These are phyloP conservation scores for Hypoxylon sp. DNA, from an alignment of 2,329 filamentous ascomycete genomes.

Conservation along the genomic window DNA sequence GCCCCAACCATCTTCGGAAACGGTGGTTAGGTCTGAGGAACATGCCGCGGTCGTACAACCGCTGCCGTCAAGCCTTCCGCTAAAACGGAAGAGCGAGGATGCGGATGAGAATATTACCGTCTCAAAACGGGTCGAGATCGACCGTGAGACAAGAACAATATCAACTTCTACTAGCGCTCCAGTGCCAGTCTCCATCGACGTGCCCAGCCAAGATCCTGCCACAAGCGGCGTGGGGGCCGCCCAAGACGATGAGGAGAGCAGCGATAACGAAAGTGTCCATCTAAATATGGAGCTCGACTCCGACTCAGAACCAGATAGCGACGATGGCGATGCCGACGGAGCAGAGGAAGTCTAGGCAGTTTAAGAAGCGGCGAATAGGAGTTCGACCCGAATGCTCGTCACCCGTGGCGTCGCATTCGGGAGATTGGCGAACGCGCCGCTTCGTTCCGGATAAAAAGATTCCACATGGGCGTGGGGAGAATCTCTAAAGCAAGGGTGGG, in stretches of 20 bases:
- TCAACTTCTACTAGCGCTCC: constrained; percentile 5
- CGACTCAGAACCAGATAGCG: constrained; percentile 55
- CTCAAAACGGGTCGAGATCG: constrained; percentile 58
- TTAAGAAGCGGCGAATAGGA: constrained; percentile 28
- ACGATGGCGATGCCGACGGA: constrained; percentile 45
- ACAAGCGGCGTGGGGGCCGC: background rate
- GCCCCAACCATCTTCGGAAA: constrained; percentile 41
- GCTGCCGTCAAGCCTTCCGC: constrained; percentile 41
- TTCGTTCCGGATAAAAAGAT: constrained; percentile 39
- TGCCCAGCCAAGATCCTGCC: constrained; percentile 22
- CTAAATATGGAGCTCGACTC: constrained; percentile 70
- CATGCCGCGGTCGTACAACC: constrained; percentile 28
- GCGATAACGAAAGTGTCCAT: constrained; percentile 67
- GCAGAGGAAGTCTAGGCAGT: constrained; percentile 16
- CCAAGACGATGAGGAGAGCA: constrained; percentile 59
- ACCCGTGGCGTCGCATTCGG: constrained; percentile 34
- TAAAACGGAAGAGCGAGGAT: constrained; percentile 61
- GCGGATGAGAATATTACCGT: constrained; percentile 50
- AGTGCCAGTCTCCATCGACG: constrained; percentile 25
- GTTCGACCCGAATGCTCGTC: constrained; percentile 20
- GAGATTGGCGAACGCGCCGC: constrained; percentile 24
- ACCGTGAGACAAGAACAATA: constrained; percentile 37
- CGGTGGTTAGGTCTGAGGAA: constrained; percentile 43
- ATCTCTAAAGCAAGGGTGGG: background rate
- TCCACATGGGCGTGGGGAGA: constrained; percentile 17